Evolutionary conservation across 2,329 filamentous ascomycete species (phyloP).

Genomic region (Neophaeococcomyces mojaviensis): DNA sequence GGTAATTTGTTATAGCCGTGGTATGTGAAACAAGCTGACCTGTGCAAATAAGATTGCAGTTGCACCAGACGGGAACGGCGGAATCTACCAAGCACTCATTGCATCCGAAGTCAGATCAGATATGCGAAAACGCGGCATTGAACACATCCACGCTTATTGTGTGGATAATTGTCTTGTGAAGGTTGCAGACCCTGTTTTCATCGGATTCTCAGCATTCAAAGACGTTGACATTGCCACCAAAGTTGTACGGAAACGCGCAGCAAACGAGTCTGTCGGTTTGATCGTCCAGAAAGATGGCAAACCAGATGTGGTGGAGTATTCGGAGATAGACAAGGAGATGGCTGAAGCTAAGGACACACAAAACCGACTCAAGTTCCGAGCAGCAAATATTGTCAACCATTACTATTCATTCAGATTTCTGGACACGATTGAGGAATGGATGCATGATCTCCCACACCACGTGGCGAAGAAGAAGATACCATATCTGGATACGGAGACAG

Average conservation of each 20-base stretch:
- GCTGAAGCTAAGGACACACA: constrained; percentile 81
- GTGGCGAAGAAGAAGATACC: constrained; percentile 98
- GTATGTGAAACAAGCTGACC: constrained; percentile 11
- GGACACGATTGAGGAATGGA: constrained; percentile 80
- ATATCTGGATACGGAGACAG: constrained; percentile 65
- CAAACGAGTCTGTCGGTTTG: constrained; percentile 89
- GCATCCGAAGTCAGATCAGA: constrained; percentile 73
- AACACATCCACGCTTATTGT: constrained; percentile 96
- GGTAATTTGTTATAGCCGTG: constrained; percentile 35
- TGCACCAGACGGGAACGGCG: constrained; percentile 93
- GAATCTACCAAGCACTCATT: constrained; percentile 87
- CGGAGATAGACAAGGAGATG: constrained; percentile 84
- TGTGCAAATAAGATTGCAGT: constrained; percentile 62
- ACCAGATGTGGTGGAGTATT: constrained; percentile 97
- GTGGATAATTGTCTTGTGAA: constrained; percentile 99
- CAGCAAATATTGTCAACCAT: constrained; percentile 99
- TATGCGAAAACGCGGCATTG: constrained; percentile 78
- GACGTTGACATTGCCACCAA: constrained; percentile 95
- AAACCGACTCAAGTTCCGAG: constrained; percentile 84
- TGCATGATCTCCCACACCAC: constrained; percentile 82
- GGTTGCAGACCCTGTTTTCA: constrained; percentile 93
- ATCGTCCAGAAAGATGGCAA: constrained; percentile 93
- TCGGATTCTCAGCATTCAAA: constrained; percentile 83
- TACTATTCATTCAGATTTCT: constrained; percentile 96
- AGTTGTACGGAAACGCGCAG: constrained; percentile 96